Base-by-base conservation (phyloP, 495 filamentous ascomycete genomes). In the Evansstolkia leycettana region DNA sequence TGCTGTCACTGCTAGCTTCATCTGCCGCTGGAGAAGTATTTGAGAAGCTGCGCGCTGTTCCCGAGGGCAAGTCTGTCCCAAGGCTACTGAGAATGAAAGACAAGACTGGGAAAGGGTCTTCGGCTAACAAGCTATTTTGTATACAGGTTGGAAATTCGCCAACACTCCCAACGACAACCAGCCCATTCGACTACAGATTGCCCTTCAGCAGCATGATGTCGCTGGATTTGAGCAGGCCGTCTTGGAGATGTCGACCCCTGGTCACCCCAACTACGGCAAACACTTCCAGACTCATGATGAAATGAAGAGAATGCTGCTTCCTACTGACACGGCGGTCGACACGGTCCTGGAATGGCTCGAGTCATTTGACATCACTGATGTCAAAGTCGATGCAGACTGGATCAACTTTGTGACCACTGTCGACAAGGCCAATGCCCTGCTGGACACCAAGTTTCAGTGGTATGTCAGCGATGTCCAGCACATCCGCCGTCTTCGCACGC, bases 201-300 rank as follows among this genome's bases (percentile, higher is more conserved):
- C 72, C 12, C 60, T 79, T 6, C 45, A 64, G 27, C 73, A 79
- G 50, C 66, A 74, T 25, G 64, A 78, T 43, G 54, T 67, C 15
- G 63, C 47, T 16, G 58, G 68, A 15, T 76, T 84, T 34, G 80
- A 84, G 51, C 55, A 73, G 37, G 64, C 65, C 25, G 7, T 64
- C 7, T 54, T 73, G 38, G 68, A 69, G n/a, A 70, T 84, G 41
- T 76, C 77, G 7, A 71, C 71, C 2, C 81, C 80, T 1, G 58
- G 58, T 19, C 68, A 76, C 40, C 43, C 65, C 13, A 59, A 60
- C 5, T 84, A 84, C 47, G 81, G 81, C 2, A 52, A 73, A 42
- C 75, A 83, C 44, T 69, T 80, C 57, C 55, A 62, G 43, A 39
- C 52, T 11, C 62, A 70, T 31, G 61, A 75, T 11, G 62, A 73